These are phyloP conservation scores for Circinella umbellata DNA, from an alignment of 371 early-diverging fungal genomes.

Conservation along the genomic window DNA sequence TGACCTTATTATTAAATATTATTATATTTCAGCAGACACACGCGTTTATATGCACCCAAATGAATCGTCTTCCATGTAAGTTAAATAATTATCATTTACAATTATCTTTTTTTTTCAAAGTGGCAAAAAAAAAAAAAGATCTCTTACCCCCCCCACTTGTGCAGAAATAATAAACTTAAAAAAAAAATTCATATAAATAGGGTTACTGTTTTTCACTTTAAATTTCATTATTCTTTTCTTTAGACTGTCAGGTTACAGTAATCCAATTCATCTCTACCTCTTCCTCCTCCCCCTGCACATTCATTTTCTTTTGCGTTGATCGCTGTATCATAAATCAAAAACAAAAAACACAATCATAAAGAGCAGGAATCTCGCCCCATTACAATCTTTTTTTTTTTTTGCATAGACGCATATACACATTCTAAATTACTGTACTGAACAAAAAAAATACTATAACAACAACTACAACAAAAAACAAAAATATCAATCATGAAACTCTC, in stretches of 20 bases:
- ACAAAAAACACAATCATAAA: no score
- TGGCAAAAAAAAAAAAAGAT: no score
- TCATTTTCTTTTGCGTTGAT: conserved; percentile 13
- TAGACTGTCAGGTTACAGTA: conserved; percentile 9
- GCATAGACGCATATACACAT: background rate
- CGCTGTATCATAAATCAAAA: conserved; percentile 11
- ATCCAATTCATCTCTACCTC: no score
- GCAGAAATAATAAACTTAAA: background rate
- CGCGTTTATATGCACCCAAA: conserved; percentile 1
- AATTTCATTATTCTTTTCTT: background rate
- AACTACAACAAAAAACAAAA: background rate
- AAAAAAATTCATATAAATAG: background rate
- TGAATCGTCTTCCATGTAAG: conserved; percentile 4
- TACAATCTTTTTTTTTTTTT: no score
- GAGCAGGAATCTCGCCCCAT: conserved; percentile 1
- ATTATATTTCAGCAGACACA: background rate
- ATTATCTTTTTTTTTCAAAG: no score
- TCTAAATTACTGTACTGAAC: background rate
- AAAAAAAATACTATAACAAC: background rate
- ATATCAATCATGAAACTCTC: background rate
- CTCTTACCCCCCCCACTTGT: background rate
- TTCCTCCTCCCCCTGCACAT: background rate
- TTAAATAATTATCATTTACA: background rate
- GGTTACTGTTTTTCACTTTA: background rate
- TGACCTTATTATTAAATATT: no score